phyloP scores from a whole-genome alignment of 2,329 filamentous ascomycete genomes.

The Pseudogymnoascus sp. region DNA sequence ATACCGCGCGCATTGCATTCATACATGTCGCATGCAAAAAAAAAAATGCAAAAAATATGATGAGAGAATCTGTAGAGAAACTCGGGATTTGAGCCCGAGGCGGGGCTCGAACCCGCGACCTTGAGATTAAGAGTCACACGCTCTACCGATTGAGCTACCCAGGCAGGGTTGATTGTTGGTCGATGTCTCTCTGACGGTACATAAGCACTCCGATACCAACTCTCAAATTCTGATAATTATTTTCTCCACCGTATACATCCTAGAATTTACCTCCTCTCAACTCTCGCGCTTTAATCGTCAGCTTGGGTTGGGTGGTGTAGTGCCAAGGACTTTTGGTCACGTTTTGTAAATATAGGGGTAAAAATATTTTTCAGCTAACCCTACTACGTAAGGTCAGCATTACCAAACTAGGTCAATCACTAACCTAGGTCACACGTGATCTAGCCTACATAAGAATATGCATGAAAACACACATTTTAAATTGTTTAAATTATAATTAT shows the following conservation, averaged over 20 bases:
- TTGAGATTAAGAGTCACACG: conserved; percentile 51
- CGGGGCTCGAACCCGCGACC: conserved; percentile 7
- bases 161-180: conserved; percentile 7
- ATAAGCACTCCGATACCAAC: too few species aligned
- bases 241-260: neutral
- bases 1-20: neutral
- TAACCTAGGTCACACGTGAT: too few species aligned
- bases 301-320: too few species aligned
- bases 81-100: conserved; percentile 6
- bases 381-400: too few species aligned
- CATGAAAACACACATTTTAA: too few species aligned
- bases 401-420: too few species aligned
- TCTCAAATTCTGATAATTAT: neutral
- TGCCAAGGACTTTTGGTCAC: too few species aligned
- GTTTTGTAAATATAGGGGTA: too few species aligned
- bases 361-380: too few species aligned
- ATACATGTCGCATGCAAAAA: neutral
- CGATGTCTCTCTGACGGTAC: neutral
- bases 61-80: conserved; percentile 6
- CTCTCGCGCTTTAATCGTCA: neutral
- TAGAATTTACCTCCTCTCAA: neutral
- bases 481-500: too few species aligned
- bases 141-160: conserved; percentile 62
- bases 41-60: neutral
- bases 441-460: too few species aligned